These are phyloP conservation scores for Orbilia brochopaga DNA, from an alignment of 2,329 filamentous ascomycete genomes.

Conservation along the genomic window DNA sequence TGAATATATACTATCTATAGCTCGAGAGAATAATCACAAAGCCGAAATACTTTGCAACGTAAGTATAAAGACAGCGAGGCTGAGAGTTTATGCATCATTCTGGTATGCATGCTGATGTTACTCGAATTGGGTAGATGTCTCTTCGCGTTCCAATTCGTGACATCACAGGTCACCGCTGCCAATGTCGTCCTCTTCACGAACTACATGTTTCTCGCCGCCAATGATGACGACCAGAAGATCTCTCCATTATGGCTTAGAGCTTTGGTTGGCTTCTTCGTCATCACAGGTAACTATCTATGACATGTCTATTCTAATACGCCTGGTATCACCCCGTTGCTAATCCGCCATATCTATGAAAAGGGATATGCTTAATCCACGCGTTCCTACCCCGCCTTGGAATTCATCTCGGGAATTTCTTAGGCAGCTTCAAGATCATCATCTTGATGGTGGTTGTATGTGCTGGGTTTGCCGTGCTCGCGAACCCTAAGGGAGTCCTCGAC, in stretches of 20 bases:
- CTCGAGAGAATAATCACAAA: constrained; percentile 67
- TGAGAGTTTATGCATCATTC: background rate
- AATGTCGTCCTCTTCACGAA: constrained; percentile 47
- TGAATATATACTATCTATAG: constrained; percentile 57
- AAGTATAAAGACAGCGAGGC: constrained; percentile 2
- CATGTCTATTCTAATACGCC: background rate
- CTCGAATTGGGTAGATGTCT: constrained; percentile 21
- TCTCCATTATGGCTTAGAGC: constrained; percentile 40
- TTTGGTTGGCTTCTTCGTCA: constrained; percentile 37
- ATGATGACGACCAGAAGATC: constrained; percentile 15
- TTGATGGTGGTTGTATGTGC: constrained; percentile 56
- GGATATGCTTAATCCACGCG: constrained; percentile 57
- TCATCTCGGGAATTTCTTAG: constrained; percentile 57
- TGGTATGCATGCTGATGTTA: background rate
- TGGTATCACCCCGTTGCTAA: background rate
- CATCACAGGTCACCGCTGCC: constrained; percentile 41
- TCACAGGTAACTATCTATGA: constrained; percentile 9
- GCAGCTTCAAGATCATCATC: constrained; percentile 57
- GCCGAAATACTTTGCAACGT: constrained; percentile 66
- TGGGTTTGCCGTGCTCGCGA: constrained; percentile 56
- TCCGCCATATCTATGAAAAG: background rate
- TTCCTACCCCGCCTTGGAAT: constrained; percentile 56
- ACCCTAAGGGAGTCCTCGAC: constrained; percentile 28
- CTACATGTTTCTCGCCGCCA: constrained; percentile 46
- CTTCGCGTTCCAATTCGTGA: constrained; percentile 45